Conservation (phyloP, 1,284 basidiomycete genomes). For the Peniophora sp. region DNA sequence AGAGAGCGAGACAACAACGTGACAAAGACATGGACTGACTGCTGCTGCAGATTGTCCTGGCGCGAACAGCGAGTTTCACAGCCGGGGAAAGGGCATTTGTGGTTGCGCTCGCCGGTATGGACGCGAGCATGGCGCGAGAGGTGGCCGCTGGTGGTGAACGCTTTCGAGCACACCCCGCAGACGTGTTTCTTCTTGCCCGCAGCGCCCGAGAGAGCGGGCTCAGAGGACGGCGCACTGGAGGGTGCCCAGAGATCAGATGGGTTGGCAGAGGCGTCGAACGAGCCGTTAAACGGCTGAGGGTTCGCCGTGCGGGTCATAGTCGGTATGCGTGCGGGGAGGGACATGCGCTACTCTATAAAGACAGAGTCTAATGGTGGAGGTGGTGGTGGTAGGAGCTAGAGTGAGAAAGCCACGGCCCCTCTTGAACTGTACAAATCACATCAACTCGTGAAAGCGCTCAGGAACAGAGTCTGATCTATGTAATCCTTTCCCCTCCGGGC, state of each 20-base stretch:
- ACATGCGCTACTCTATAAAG: too few relatives aligned
- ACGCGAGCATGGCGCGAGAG: constrained; percentile 75
- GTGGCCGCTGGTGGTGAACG: constrained; percentile 80
- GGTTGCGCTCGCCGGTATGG: constrained; percentile 77
- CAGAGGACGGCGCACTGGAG: constrained; percentile 2
- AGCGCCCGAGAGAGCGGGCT: constrained; percentile 1
- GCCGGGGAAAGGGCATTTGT: constrained; percentile 77
- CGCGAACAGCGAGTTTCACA: constrained; percentile 75
- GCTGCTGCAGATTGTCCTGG: constrained; percentile 78
- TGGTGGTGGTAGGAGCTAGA: too few relatives aligned
- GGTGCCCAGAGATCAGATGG: constrained; percentile 1
- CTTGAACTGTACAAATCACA: too few relatives aligned
- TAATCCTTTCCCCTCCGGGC: too few relatives aligned
- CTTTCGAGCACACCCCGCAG: constrained; percentile 37
- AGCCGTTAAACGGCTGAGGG: background rate
- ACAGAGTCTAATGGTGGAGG: too few relatives aligned
- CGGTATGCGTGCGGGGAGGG: too few relatives aligned
- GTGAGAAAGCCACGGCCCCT: too few relatives aligned
- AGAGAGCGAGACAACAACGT: background rate
- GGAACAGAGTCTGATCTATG: too few relatives aligned
- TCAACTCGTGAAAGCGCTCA: too few relatives aligned
- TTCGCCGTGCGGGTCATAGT: background rate
- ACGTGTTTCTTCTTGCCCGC: constrained; percentile 31
- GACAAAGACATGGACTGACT: constrained; percentile 42
- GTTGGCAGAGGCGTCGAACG: constrained; percentile 8